Percentiles rank a stretch among this genome's conserved stretches.
phyloP scores from a whole-genome alignment of 2,329 filamentous ascomycete genomes.

The Apiospora malaysiana region DNA sequence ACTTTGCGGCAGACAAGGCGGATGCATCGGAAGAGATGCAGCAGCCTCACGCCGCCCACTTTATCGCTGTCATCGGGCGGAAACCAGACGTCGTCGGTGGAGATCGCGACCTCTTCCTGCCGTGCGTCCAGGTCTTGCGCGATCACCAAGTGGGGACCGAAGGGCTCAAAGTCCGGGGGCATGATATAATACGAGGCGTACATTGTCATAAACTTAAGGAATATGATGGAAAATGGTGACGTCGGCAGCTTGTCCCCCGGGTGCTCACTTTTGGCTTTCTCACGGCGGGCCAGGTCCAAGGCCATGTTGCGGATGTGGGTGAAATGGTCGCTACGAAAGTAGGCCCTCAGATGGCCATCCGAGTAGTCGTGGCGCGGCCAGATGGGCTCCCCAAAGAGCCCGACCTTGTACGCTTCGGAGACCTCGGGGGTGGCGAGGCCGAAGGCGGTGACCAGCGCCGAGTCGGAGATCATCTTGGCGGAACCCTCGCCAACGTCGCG shows the following conservation, averaged over 20 bases:
- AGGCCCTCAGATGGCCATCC: not conserved
- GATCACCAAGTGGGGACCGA: no score
- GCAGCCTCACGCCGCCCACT: not conserved
- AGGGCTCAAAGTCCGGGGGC: not conserved
- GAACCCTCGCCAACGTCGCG: not conserved
- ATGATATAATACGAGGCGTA: not conserved
- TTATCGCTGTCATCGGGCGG: no score
- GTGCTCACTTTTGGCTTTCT: no score
- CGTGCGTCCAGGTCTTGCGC: not conserved
- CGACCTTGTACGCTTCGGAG: not conserved
- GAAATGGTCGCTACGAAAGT: not conserved
- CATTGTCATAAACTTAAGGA: not conserved
- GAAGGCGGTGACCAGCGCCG: not conserved
- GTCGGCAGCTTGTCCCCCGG: no score
- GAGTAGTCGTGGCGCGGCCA: not conserved
- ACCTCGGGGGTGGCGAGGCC: not conserved
- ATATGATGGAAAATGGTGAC: not conserved
- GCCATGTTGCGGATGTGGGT: not conserved
- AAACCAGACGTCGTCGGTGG: not conserved
- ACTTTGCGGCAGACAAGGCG: not conserved
- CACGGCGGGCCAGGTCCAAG: not conserved
- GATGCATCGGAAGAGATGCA: not conserved
- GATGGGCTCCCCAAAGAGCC: not conserved
- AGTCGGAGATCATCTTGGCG: not conserved
- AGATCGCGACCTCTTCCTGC: accelerated